Conservation (phyloP, 1,284 basidiomycete species). For the Leucoagaricus sp. region DNA sequence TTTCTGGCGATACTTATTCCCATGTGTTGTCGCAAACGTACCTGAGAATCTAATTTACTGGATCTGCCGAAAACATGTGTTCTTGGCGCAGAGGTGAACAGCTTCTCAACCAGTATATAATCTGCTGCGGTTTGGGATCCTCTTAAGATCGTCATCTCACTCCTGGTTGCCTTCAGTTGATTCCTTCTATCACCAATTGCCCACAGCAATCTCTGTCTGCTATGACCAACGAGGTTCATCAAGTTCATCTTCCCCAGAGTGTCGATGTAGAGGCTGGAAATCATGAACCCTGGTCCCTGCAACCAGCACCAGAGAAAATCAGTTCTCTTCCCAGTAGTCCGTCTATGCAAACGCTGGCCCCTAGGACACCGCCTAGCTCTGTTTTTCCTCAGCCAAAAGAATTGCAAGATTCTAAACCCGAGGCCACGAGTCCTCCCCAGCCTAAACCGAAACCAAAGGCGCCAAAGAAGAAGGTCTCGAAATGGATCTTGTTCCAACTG, state of each 20-base stretch:
- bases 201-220: neutral
- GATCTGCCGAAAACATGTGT: neutral
- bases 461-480: slow-evolving; percentile 46
- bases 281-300: slow-evolving; percentile 39
- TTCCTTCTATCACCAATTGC: neutral
- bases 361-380: slow-evolving; percentile 23
- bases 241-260: slow-evolving; percentile 35
- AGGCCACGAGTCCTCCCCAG: slow-evolving; percentile 25
- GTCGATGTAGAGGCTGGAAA: slow-evolving; percentile 60
- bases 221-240: slow-evolving; percentile 41
- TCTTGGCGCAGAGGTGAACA: neutral
- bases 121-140: neutral
- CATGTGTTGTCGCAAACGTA: neutral
- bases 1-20: slow-evolving; percentile 11
- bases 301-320: slow-evolving; percentile 21
- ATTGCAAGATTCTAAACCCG: neutral
- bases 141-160: neutral
- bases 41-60: slow-evolving; percentile 6
- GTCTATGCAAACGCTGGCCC: slow-evolving; percentile 3
- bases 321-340: slow-evolving; percentile 4
- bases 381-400: slow-evolving; percentile 29
- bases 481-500: slow-evolving; percentile 56
- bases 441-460: slow-evolving; percentile 35
- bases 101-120: slow-evolving; percentile 2
- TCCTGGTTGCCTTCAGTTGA: neutral